Base-by-base conservation (phyloP, 345 rosid species). In the Nasturtium officinale region DNA sequence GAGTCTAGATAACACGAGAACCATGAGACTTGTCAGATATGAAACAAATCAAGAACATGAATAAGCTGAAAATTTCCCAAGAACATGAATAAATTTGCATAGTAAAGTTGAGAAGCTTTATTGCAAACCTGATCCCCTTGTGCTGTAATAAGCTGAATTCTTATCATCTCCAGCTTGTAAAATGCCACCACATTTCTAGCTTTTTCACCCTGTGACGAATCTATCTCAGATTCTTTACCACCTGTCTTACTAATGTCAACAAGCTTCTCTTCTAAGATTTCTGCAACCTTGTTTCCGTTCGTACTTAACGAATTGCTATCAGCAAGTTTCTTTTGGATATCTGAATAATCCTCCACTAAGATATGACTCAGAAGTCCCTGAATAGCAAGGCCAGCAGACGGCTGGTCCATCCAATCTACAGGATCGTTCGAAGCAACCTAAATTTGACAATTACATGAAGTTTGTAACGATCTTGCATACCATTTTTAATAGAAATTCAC, bases 391-490 rank as follows among this genome's bases (percentile, higher is more conserved):
- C 96, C 96, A 77, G 89, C 90, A 61, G 96, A 85, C 43, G 94
- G 96, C 72, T 87, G 86, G 76, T 88, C 91, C 96, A 95, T 89
- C 91, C 91, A 89, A 77, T 90, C 89, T 69, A 87, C 66, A 67
- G 96, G 84, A 80, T 78, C 92, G 84, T 85, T 90, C 72, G 92
- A 84, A 58, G 88, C 89, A 73, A 82, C 93, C 99, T 95, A 71
- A 54, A 56, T 7, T 63, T 63, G 43, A 26, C 40, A 56, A 65
- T 74, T 74, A 62, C 28, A 70, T 21, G 9, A 68, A 62, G 45
- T 25, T 60, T 40, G 16, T 26, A 25, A 48, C 33, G 23, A 45
- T 30, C 29, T 38, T 65, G 23, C 23, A 37, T 37, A 54, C 47
- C 30, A 0, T 1, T 57, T 57, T 23, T 9, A 35, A 28, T 20